Evolutionary conservation across 371 early-diverging fungal genomes (phyloP).

Genomic region (Lichtheimia hyalospora): DNA sequence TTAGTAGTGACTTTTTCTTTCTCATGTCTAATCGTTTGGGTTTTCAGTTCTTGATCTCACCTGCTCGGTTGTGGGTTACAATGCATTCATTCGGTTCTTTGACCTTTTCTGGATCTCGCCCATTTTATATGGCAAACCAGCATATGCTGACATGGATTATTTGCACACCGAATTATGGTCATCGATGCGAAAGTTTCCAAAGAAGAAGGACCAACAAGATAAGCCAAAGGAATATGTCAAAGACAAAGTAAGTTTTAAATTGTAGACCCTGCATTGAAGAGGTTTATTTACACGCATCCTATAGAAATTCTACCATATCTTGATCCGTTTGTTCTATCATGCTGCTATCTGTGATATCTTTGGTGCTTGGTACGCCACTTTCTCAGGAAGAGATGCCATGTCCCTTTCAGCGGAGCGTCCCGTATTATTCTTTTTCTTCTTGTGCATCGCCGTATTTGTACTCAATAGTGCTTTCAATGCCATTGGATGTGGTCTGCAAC

Average conservation of each 20-base stretch:
- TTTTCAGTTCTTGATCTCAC: constrained; percentile 27
- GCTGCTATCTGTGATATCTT: constrained; percentile 22
- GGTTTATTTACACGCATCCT: neutral
- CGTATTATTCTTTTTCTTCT: constrained; percentile 22
- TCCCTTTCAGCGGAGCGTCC: constrained; percentile 17
- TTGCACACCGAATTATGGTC: constrained; percentile 37
- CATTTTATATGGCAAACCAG: constrained; percentile 24
- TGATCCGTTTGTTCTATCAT: constrained; percentile 15
- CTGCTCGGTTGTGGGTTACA: constrained; percentile 17
- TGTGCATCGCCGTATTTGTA: constrained; percentile 12
- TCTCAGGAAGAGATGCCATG: constrained; percentile 19
- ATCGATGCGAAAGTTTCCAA: constrained; percentile 37
- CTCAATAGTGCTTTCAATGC: constrained; percentile 30
- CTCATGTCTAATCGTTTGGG: neutral
- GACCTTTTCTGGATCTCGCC: constrained; percentile 37
- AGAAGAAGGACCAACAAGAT: constrained; percentile 18
- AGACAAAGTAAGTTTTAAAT: constrained; percentile 25
- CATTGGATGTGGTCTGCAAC: constrained; percentile 26
- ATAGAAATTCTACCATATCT: constrained; percentile 40
- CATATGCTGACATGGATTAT: constrained; percentile 20
- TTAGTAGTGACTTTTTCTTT: neutral
- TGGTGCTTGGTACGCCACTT: constrained; percentile 26
- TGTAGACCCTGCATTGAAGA: too few relatives aligned
- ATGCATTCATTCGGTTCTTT: constrained; percentile 28
- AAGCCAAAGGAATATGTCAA: constrained; percentile 25